Conservation (phyloP, 768 basidiomycete genomes). For the Megacollybia marginata region DNA sequence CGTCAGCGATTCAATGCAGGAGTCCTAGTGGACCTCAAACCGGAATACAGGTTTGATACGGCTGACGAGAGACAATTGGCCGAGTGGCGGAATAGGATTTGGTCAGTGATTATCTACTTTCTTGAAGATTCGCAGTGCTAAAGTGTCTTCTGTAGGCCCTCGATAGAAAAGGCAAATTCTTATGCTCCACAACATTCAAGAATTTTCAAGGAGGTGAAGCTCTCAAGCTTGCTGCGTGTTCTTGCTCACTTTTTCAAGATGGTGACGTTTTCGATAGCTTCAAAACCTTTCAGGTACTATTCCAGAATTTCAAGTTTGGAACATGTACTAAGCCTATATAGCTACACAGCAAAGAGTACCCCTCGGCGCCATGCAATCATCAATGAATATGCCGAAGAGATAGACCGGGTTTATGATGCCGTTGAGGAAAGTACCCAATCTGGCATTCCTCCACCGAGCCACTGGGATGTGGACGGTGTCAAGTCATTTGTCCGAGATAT, state of each 20-base stretch:
- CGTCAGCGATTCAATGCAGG: constrained; percentile 24
- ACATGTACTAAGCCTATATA: constrained; percentile 22
- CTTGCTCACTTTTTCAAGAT: constrained; percentile 17
- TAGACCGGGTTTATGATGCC: constrained; percentile 24
- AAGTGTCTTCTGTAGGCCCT: constrained; percentile 19
- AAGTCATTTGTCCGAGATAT: constrained; percentile 23
- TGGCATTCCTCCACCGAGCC: constrained; percentile 14
- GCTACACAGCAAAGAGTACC: constrained; percentile 9
- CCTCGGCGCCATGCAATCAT: constrained; percentile 27
- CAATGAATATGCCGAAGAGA: constrained; percentile 27
- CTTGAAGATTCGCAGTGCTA: neutral
- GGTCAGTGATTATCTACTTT: constrained; percentile 10
- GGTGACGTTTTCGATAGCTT: constrained; percentile 26
- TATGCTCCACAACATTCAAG: constrained; percentile 33
- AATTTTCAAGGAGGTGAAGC: constrained; percentile 30
- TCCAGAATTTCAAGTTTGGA: neutral
- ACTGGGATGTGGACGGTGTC: constrained; percentile 18
- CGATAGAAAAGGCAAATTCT: constrained; percentile 25
- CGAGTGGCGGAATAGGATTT: constrained; percentile 16
- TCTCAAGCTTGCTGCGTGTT: neutral
- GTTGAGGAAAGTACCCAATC: constrained; percentile 21
- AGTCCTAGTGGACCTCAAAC: constrained; percentile 23
- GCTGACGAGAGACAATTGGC: constrained; percentile 8
- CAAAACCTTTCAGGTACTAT: constrained; percentile 29
- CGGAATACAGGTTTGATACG: constrained; percentile 14